Evolutionary conservation across 345 rosid genomes (phyloP).

Genomic region (Carallia pectinifolia): DNA sequence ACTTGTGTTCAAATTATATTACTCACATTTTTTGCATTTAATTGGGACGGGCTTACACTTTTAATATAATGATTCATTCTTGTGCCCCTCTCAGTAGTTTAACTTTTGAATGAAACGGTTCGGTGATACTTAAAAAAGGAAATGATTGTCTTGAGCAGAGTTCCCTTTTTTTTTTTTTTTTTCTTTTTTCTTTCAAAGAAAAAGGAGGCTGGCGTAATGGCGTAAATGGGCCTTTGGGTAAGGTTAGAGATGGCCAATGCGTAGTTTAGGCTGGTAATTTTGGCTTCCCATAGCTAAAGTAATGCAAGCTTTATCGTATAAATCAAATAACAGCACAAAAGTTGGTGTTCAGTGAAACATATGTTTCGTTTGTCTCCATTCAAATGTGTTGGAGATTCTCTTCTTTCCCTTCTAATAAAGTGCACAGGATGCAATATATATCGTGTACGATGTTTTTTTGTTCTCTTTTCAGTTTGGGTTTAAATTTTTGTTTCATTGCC

Average conservation of each 20-base stretch:
- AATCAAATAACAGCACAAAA: constrained; percentile 21
- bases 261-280: constrained; percentile 25
- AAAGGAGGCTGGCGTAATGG: neutral
- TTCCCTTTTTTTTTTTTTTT: neutral
- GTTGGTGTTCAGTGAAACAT: constrained; percentile 27
- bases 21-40: no score
- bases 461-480: no score
- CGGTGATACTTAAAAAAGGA: neutral
- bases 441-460: neutral
- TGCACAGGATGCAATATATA: neutral
- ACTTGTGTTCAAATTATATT: no score
- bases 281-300: constrained; percentile 29
- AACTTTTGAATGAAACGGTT: neutral
- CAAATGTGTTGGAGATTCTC: constrained; percentile 39
- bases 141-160: constrained; percentile 3
- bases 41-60: no score
- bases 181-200: neutral
- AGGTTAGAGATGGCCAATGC: constrained; percentile 11
- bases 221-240: no score
- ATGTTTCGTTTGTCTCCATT: constrained; percentile 38
- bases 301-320: constrained; percentile 30
- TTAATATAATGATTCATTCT: no score
- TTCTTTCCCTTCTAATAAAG: neutral
- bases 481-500: no score
- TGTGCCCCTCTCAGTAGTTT: no score